Evolutionary conservation across 2,329 filamentous ascomycete species (phyloP), one percentile per base, ranked within the genome.

Genomic region (Sclerotinia minor): DNA sequence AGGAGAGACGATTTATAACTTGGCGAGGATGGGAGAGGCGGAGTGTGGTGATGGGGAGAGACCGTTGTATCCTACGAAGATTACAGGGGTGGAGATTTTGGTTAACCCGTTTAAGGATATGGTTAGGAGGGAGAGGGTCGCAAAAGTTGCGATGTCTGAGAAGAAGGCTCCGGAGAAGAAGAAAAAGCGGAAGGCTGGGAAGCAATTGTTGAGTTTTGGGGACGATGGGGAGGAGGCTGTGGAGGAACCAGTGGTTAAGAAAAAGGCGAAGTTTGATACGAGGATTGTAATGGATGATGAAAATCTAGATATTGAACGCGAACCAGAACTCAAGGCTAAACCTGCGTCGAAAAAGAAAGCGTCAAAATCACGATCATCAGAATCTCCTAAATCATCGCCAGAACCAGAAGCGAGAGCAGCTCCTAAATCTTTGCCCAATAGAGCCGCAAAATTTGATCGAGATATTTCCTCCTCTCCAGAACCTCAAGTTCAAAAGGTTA

Each of bases 1-100:
- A 47, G 95, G 94, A 38, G 92, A 98, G 72, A 97, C 94, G 21
- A 95, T 99, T 67, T 99, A 96, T 81, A 98, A 97, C 78, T 79
- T 99, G 75, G 89, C 94, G 76, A 96, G 94, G 79, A 97, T 98
- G 83, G 93, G 91, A 26, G 94, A 98, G 77, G 87, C 87, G 0
- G 95, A 98, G 76, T 81, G 96, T 24, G 89, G 92, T 64, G 89
- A 92, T 66, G 89, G 88, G 21, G 94, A 98, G 71, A 85, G 92
- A 70, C 94, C 94, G 2, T 79, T 96, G 60, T 99, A 97, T 78
- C 90, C 94, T 0, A 87, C 92, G 47, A 93, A 89, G 78, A 89
- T 99, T 68, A 88, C 87, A 5, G 82, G 83, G 26, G 82, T 91
- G 38, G 91, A 95, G 78, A 87, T 96, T 26, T 78, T 95, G 71